Evolutionary conservation across 495 filamentous ascomycete species (phyloP).

Genomic region (Trichoderma orchidacearum): DNA sequence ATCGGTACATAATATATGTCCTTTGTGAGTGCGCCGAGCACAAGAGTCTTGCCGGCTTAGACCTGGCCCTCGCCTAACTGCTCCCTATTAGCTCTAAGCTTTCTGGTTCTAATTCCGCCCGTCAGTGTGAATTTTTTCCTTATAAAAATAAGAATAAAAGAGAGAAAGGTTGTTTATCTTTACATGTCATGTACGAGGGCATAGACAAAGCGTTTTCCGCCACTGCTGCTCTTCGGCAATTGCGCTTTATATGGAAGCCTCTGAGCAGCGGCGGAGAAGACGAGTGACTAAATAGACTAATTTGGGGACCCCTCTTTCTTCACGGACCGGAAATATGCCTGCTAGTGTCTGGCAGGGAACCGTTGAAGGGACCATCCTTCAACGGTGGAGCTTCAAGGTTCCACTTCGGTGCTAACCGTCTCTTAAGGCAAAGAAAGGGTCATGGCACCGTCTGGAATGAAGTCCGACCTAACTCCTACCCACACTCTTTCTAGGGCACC

Average conservation of each 20-base stretch:
- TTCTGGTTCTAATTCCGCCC: neutral
- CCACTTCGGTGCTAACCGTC: conserved; percentile 1
- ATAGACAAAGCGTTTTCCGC: too few species aligned
- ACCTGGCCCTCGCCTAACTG: neutral
- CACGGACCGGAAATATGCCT: neutral
- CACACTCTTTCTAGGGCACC: neutral
- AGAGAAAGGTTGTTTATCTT: too few species aligned
- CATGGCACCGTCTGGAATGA: neutral
- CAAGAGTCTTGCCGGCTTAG: neutral
- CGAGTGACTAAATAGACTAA: neutral
- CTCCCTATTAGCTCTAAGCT: neutral
- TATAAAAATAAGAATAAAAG: neutral
- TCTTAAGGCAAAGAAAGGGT: conserved; percentile 1
- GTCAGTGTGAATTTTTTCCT: neutral
- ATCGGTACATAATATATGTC: too few species aligned
- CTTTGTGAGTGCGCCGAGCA: too few species aligned
- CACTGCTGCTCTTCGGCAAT: neutral
- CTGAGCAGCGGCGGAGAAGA: neutral
- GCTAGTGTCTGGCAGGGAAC: neutral
- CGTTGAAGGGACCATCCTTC: neutral
- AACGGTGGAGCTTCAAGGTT: neutral
- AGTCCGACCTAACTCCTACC: neutral
- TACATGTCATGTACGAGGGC: too few species aligned
- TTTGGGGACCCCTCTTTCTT: neutral
- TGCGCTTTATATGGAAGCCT: neutral